Conservation (phyloP, 2,329 filamentous ascomycete genomes). For the Lasiodiplodia hormozganensis region DNA sequence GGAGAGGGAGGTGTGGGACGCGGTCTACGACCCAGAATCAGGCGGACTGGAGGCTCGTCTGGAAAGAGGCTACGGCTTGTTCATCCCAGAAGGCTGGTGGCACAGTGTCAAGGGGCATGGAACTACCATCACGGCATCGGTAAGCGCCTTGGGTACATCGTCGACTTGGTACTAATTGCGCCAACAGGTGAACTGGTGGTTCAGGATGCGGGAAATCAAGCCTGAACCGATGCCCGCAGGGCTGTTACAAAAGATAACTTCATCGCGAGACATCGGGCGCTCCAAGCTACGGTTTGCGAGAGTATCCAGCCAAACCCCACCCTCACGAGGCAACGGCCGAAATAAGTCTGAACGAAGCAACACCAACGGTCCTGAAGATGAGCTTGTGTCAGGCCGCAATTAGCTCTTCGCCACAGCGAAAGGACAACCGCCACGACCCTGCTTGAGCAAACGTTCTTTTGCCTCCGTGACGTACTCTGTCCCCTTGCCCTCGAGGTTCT, state of each 20-base stretch:
- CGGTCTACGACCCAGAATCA: constrained; percentile 33
- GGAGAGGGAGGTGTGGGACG: constrained; percentile 74
- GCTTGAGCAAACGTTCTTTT: constrained; percentile 37
- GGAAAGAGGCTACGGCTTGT: constrained; percentile 71
- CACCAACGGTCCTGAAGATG: neutral
- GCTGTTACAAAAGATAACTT: neutral
- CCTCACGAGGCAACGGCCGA: no score
- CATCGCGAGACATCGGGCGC: no score
- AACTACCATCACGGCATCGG: constrained; percentile 63
- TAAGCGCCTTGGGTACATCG: constrained; percentile 42
- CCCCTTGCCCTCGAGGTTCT: constrained; percentile 58
- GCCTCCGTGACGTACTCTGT: constrained; percentile 37
- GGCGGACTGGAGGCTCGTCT: constrained; percentile 55
- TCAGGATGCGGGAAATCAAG: constrained; percentile 57
- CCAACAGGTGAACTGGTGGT: constrained; percentile 78
- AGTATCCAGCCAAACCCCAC: no score
- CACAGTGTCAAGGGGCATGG: constrained; percentile 76
- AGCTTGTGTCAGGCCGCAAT: neutral
- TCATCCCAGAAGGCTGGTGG: constrained; percentile 87
- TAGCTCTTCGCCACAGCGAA: constrained; percentile 34
- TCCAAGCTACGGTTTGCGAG: no score
- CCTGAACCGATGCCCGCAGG: neutral
- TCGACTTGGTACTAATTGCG: constrained; percentile 37
- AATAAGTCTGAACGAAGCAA: neutral
- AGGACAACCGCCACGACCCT: constrained; percentile 40